These are phyloP conservation scores for Scedosporium boydii DNA, from an alignment of 2,329 filamentous ascomycete species.

Conservation along the genomic window DNA sequence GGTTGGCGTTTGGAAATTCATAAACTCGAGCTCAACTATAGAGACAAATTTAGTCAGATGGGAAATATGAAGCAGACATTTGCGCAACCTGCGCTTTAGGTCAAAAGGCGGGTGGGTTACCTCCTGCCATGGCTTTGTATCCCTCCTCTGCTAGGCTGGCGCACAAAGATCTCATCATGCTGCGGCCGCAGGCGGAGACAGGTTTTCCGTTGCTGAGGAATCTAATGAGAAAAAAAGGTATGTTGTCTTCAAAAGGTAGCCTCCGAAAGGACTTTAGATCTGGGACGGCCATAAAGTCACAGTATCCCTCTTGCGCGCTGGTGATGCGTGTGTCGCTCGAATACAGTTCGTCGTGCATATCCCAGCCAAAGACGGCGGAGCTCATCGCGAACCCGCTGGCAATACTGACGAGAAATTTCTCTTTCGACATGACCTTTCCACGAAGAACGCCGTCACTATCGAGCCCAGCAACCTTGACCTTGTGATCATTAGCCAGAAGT, in stretches of 20 bases:
- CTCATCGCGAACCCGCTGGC: conserved; percentile 82
- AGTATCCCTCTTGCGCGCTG: conserved; percentile 84
- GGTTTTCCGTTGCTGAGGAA: conserved; percentile 75
- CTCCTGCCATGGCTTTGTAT: conserved; percentile 79
- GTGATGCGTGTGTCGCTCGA: conserved; percentile 76
- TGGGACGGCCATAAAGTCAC: conserved; percentile 72
- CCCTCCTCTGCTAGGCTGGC: conserved; percentile 60
- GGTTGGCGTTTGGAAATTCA: conserved; percentile 67
- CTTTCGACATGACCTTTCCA: conserved; percentile 85
- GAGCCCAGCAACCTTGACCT: conserved; percentile 79
- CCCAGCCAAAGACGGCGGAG: conserved; percentile 91
- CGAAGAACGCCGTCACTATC: conserved; percentile 82
- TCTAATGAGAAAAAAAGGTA: conserved; percentile 75
- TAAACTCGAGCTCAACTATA: conserved; percentile 89
- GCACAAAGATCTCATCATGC: conserved; percentile 59
- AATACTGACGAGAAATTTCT: conserved; percentile 79
- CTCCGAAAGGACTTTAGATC: conserved; percentile 70
- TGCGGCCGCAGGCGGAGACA: conserved; percentile 69
- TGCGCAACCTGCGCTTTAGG: no score
- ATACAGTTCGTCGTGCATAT: conserved; percentile 93
- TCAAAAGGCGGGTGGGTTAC: conserved; percentile 31
- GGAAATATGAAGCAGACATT: no score
- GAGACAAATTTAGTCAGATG: conserved; percentile 17
- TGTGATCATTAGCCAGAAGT: conserved; percentile 15
- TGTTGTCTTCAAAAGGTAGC: conserved; percentile 83